A percentile compares a stretch with the other conserved stretches of the same genome.
phyloP scores from a whole-genome alignment of 2,329 filamentous ascomycete genomes.

The Grosmannia clavigera region DNA sequence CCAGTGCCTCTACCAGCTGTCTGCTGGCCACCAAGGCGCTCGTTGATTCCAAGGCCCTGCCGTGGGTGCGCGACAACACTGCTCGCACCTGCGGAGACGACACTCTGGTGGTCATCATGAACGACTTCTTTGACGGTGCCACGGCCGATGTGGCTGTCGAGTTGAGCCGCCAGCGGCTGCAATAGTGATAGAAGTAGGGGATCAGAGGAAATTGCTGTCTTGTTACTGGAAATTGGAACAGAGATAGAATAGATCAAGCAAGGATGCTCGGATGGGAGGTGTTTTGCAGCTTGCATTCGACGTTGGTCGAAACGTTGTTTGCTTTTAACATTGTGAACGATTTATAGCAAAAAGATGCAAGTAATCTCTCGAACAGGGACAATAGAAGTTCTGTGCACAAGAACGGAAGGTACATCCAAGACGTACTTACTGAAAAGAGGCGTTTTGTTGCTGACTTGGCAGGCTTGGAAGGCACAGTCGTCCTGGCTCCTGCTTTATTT shows the following conservation, averaged over 20 bases:
- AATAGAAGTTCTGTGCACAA: no score
- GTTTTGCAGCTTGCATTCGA: neutral
- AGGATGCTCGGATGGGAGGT: neutral
- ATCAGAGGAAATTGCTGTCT: neutral
- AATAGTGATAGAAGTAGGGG: neutral
- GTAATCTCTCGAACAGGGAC: no score
- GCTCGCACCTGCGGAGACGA: constrained; percentile 23
- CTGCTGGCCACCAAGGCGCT: constrained; percentile 35
- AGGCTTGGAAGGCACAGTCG: no score
- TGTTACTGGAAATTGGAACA: neutral
- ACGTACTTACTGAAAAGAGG: no score
- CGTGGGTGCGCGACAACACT: constrained; percentile 30
- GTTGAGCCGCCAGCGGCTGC: constrained; percentile 25
- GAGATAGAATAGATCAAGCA: neutral
- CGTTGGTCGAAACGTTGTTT: neutral
- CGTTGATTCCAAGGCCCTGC: constrained; percentile 34
- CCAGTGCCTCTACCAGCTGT: constrained; percentile 29
- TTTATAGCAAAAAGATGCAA: no score
- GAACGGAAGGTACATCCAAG: no score
- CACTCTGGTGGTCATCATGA: constrained; percentile 32
- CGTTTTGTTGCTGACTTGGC: no score
- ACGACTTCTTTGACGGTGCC: constrained; percentile 39
- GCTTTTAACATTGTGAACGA: neutral
- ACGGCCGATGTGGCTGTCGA: constrained; percentile 32
- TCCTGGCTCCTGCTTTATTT: no score